Base-by-base conservation (phyloP, 2,329 filamentous ascomycete genomes). In the Penicillium sp. region DNA sequence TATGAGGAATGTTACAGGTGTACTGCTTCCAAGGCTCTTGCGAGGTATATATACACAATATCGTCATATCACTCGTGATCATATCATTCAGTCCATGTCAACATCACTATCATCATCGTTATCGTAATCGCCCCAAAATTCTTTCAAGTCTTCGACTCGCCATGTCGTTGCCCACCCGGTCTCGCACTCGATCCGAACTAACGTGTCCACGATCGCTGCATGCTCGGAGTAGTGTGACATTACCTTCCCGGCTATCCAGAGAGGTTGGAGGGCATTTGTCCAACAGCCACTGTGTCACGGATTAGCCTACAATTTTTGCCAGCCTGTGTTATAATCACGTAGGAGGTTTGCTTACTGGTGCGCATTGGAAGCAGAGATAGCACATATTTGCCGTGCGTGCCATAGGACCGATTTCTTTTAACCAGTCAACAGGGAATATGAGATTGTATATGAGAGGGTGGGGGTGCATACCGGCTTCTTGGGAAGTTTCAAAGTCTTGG, bases 91-190 rank as follows among this genome's bases (percentile, higher is more conserved):
- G 13, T 63, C 42, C 58, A 61, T 57, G 16, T 63, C 49, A 22
- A 55, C n/a, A 51, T 62, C 51, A 19, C 57, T 56, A 11, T 63
- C 56, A 9, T 64, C 65, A n/a, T 39, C 35, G 16, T 68, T 64
- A 42, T 67, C 65, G 22, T 69, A 68, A 45, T 80, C 76, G 0
- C 81, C 81, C 82, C 81, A 84, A 54, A 79, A 79, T 49, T 80
- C 77, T 46, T 76, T 78, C 47, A 85, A 49, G 65, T 84, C 82
- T 16, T 83, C 79, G 0, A 76, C 79, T 43, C 82, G 68, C 82
- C 82, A 84, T 57, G 74, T 74, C 0, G 82, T 83, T 3, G 77
- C 76, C 81, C 82, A 84, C 0, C 82, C 82, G 7, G 78, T 81
- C 61, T 82, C 79, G 27, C 70, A 71, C 69, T 84, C 82, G 33